Base-by-base conservation (phyloP, 2,329 filamentous ascomycete genomes). In the Fusarium pilosicola region DNA sequence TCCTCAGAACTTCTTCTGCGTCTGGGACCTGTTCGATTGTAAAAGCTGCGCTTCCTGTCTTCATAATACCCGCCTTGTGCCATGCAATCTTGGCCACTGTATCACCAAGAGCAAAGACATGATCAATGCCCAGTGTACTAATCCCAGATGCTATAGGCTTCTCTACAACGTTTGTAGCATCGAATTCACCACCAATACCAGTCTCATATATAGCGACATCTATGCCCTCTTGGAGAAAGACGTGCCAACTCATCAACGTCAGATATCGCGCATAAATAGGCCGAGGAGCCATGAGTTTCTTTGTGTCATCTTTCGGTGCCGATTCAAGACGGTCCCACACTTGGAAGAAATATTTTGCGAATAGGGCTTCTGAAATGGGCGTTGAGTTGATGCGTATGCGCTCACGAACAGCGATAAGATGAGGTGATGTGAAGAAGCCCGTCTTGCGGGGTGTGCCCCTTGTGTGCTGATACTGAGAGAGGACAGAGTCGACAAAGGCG, bases 31-130 rank as follows among this genome's bases (percentile, higher is more conserved):
- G 90, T 34, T 85, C 81, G 9, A 89, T 83, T 0, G 88, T 89
- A 56, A 92, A 92, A 6, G 89, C 89, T 24, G 87, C 85, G 15
- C 85, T 84, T 2, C 87, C 88, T 2, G 78, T 63, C 81, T 93
- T 93, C 84, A 93, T 90, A 65, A 94, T 91, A 3, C 92, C 92
- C 3, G 90, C 89, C 81, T 94, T 94, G 81, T 94, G 91, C 92
- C 92, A 93, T 1, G 92, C 90, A 71, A 94, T 93, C 80, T 90
- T 86, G 38, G 88, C 88, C 17, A 93, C 83, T 0, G 89, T 92
- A 24, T 86, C 81, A 8, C 92, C 92, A 3, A 94, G 85, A 26
- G 87, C 85, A 58, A 85, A 86, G 41, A 92, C 86, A 76, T 94
- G 92, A 76, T 94, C 92, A 71, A 94, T 89, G 8, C 90, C 91